Evolutionary conservation across 2,329 filamentous ascomycete genomes (phyloP).

Genomic region (Chalara sp.): DNA sequence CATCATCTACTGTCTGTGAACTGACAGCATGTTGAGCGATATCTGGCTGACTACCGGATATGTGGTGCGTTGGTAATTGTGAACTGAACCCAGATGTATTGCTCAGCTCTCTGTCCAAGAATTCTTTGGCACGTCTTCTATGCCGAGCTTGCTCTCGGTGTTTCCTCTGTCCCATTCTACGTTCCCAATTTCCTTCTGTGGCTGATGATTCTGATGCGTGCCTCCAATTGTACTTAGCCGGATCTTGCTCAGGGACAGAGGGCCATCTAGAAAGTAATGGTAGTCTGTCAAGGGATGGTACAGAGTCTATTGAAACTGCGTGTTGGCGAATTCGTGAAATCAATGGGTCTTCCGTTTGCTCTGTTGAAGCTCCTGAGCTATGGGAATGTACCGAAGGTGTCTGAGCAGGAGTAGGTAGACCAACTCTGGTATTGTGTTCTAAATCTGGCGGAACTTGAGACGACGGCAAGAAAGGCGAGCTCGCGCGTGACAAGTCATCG

Average conservation of each 20-base stretch:
- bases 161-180: constrained; percentile 9
- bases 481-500: constrained; percentile 9
- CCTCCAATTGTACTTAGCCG: constrained; percentile 27
- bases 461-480: constrained; percentile 13
- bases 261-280: constrained; percentile 30
- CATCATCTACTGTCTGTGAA: constrained; percentile 21
- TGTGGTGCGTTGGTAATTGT: constrained; percentile 31
- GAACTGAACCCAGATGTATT: constrained; percentile 32
- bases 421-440: constrained; percentile 6
- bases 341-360: constrained; percentile 23
- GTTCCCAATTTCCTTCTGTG: constrained; percentile 14
- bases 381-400: constrained; percentile 23
- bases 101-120: constrained; percentile 19
- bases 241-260: constrained; percentile 27
- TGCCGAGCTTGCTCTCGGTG: constrained; percentile 21
- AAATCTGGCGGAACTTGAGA: constrained; percentile 12
- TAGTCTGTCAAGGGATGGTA: constrained; percentile 20
- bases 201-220: constrained; percentile 9
- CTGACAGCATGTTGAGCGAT: constrained; percentile 13
- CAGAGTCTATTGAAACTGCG: constrained; percentile 24
- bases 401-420: constrained; percentile 14
- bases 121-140: constrained; percentile 24
- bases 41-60: constrained; percentile 22
- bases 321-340: constrained; percentile 30
- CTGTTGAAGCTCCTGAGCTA: constrained; percentile 13